Percentiles rank a stretch among this genome's conserved stretches.
phyloP scores from a whole-genome alignment of 1,139 yeast species.

The Martiniozyma asiatica region DNA sequence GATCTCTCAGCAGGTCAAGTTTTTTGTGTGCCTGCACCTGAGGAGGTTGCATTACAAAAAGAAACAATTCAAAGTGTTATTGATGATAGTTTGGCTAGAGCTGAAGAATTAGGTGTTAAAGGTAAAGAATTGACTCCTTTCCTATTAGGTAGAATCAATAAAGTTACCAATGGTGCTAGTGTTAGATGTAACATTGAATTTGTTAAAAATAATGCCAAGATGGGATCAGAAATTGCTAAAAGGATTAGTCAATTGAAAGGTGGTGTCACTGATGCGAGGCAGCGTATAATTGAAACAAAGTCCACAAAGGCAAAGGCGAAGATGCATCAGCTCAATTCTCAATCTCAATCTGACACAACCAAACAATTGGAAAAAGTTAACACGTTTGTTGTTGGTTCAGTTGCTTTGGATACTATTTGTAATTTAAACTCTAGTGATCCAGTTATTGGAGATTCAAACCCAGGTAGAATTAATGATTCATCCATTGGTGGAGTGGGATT shows the following conservation, averaged over 20 bases:
- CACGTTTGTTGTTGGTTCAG: conserved; percentile 53
- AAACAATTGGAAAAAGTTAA: not conserved
- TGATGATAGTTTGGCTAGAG: conserved; percentile 44
- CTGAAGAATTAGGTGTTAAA: conserved; percentile 36
- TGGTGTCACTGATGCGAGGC: conserved; percentile 9
- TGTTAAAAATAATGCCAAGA: conserved; percentile 63
- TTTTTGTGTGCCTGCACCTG: conserved; percentile 78
- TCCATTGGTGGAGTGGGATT: conserved; percentile 80
- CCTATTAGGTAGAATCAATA: conserved; percentile 51
- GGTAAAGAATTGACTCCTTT: conserved; percentile 82
- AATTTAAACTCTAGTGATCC: conserved; percentile 23
- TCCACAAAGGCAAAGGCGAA: not conserved
- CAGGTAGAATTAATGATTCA: conserved; percentile 39
- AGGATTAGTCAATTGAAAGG: conserved; percentile 33
- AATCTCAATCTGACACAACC: not conserved
- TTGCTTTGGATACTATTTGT: conserved; percentile 65
- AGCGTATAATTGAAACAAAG: not conserved
- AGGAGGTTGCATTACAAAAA: conserved; percentile 44
- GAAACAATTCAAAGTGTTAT: conserved; percentile 44
- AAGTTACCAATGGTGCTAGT: conserved; percentile 55
- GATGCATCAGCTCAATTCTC: not conserved
- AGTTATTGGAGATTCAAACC: conserved; percentile 55
- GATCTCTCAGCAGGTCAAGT: conserved; percentile 54
- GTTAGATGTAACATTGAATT: conserved; percentile 63
- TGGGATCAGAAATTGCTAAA: conserved; percentile 58